These are phyloP conservation scores for Penicillium silybi DNA, from an alignment of 495 filamentous ascomycete species.

Conservation along the genomic window DNA sequence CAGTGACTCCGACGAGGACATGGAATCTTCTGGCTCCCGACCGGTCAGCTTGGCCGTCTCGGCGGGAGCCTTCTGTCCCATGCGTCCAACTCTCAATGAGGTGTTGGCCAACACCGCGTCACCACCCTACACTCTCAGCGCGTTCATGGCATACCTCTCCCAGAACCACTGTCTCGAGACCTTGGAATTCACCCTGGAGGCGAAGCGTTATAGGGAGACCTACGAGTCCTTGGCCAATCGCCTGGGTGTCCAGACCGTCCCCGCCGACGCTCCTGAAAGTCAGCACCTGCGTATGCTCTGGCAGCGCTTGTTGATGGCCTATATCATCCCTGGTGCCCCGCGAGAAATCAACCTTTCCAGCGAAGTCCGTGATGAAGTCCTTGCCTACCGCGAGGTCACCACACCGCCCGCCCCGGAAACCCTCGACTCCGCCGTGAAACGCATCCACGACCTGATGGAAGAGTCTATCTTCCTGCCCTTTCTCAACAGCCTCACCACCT, in stretches of 20 bases:
- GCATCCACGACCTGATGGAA: slow-evolving; percentile 94
- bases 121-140: slow-evolving; percentile 85
- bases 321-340: slow-evolving; percentile 62
- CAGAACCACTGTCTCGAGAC: slow-evolving; percentile 98
- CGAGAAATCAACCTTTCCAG: slow-evolving; percentile 92
- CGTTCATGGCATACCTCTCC: slow-evolving; percentile 96
- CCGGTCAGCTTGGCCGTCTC: slow-evolving; percentile 62
- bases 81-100: slow-evolving; percentile 78
- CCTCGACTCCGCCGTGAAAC: slow-evolving; percentile 83
- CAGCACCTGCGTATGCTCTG: slow-evolving; percentile 73
- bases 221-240: slow-evolving; percentile 55
- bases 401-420: slow-evolving; percentile 71
- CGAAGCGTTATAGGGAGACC: slow-evolving; percentile 79
- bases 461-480: slow-evolving; percentile 69
- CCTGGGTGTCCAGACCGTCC: slow-evolving; percentile 37
- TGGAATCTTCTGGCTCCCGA: slow-evolving; percentile 49
- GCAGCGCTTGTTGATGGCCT: slow-evolving; percentile 54
- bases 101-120: slow-evolving; percentile 84
- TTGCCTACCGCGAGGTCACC: slow-evolving; percentile 57
- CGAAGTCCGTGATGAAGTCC: slow-evolving; percentile 74
- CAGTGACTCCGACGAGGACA: slow-evolving; percentile 57
- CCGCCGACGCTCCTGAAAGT: slow-evolving; percentile 50
- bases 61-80: slow-evolving; percentile 60
- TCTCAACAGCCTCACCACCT: slow-evolving; percentile 35
- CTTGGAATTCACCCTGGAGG: slow-evolving; percentile 95